phyloP scores from a whole-genome alignment of 768 basidiomycete species.

The Rickenella mellea region DNA sequence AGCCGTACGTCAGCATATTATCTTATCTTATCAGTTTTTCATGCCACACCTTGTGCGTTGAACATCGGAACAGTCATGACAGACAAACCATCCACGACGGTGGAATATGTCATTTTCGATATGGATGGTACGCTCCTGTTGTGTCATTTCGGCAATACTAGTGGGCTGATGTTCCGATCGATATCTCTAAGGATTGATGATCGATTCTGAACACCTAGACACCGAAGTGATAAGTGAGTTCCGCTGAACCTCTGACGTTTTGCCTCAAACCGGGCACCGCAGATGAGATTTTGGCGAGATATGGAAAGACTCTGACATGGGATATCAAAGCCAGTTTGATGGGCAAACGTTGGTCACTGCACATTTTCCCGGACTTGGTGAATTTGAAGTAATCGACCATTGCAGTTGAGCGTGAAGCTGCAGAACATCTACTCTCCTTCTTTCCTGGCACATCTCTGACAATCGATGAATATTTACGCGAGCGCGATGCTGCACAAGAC shows the following conservation, averaged over 20 bases:
- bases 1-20: no score
- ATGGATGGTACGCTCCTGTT: conserved; percentile 47
- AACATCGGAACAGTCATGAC: no score
- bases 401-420: conserved; percentile 61
- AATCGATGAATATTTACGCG: conserved; percentile 45
- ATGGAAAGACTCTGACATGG: conserved; percentile 78
- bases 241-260: background rate
- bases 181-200: conserved; percentile 67
- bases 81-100: no score
- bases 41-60: no score
- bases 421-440: conserved; percentile 61
- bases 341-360: conserved; percentile 75
- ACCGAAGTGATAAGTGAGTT: conserved; percentile 68
- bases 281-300: conserved; percentile 66
- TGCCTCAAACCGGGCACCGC: conserved; percentile 1
- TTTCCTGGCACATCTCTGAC: conserved; percentile 67
- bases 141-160: conserved; percentile 1
- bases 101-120: conserved; percentile 65
- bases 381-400: no score
- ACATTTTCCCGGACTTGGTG: no score
- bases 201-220: conserved; percentile 71
- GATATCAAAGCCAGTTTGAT: conserved; percentile 83
- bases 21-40: no score
- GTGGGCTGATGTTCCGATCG: background rate
- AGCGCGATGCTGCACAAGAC: conserved; percentile 52